Evolutionary conservation across 2,329 filamentous ascomycete genomes (phyloP).

Genomic region (Boeremia exigua): DNA sequence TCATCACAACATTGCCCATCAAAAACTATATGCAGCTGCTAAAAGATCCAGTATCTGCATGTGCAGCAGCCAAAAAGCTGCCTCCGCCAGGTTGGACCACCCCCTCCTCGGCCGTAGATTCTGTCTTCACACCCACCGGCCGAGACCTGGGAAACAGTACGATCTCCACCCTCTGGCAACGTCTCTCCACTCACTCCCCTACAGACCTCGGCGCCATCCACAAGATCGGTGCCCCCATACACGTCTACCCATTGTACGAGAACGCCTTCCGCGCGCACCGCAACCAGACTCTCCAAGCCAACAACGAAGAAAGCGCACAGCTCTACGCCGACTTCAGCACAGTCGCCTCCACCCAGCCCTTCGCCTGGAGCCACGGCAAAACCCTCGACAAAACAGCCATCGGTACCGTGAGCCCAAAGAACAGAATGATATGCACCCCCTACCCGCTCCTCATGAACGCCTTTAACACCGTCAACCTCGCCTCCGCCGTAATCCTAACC

Average conservation of each 20-base stretch:
- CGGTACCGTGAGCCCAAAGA: constrained; percentile 60
- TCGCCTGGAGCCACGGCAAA: constrained; percentile 65
- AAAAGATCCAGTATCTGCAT: constrained; percentile 56
- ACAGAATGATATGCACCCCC: constrained; percentile 72
- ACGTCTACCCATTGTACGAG: constrained; percentile 72
- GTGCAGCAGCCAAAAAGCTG: constrained; percentile 58
- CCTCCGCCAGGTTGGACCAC: constrained; percentile 67
- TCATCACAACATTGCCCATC: constrained; percentile 1
- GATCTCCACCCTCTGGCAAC: constrained; percentile 26
- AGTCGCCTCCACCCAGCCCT: constrained; percentile 59
- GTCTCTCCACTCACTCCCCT: constrained; percentile 21
- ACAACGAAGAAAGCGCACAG: constrained; percentile 64
- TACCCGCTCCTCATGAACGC: constrained; percentile 75
- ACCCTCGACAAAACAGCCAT: constrained; percentile 59
- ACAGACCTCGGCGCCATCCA: constrained; percentile 64
- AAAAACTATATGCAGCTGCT: neutral
- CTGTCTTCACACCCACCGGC: constrained; percentile 60
- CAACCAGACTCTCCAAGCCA: constrained; percentile 61
- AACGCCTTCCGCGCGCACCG: constrained; percentile 66
- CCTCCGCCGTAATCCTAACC: constrained; percentile 66
- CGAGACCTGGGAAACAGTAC: constrained; percentile 52
- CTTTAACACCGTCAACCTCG: constrained; percentile 72
- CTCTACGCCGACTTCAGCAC: constrained; percentile 68
- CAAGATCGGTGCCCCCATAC: constrained; percentile 67
- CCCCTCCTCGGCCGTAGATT: constrained; percentile 54